phyloP scores from a whole-genome alignment of 805 yeast genomes.

The Spathaspora arborariae region DNA sequence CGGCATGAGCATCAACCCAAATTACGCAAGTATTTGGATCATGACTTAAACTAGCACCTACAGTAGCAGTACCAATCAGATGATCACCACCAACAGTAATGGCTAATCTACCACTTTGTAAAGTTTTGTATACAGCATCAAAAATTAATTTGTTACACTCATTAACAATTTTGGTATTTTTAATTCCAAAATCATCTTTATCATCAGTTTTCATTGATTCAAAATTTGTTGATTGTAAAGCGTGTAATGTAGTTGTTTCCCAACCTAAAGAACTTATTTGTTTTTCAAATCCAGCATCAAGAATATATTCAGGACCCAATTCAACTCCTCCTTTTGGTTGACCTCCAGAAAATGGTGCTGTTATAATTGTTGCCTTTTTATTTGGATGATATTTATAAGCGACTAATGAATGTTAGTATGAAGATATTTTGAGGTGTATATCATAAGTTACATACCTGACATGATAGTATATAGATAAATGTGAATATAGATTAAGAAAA shows the following conservation, averaged over 20 bases:
- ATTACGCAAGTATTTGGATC: conserved; percentile 85
- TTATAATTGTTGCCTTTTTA: conserved; percentile 62
- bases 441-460: conserved; percentile 2
- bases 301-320: conserved; percentile 80
- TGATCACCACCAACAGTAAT: conserved; percentile 96
- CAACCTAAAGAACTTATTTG: conserved; percentile 72
- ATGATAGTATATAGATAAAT: not conserved
- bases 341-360: conserved; percentile 95
- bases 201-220: conserved; percentile 42
- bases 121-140: conserved; percentile 52
- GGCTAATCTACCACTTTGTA: conserved; percentile 53
- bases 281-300: conserved; percentile 64
- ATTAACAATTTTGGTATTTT: conserved; percentile 76
- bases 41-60: conserved; percentile 72
- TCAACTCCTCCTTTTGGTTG: conserved; percentile 94
- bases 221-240: conserved; percentile 45
- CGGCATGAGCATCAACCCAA: conserved; percentile 99
- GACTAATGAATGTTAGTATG: conserved; percentile 14
- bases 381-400: conserved; percentile 52
- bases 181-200: conserved; percentile 49
- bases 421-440: not conserved
- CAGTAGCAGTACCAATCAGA: conserved; percentile 91
- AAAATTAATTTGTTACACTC: conserved; percentile 64
- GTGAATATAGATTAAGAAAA: not conserved
- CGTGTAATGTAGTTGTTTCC: conserved; percentile 51